Evolutionary conservation across 257 asterid genomes (phyloP).

Genomic region (Solanum lycopersicoides): DNA sequence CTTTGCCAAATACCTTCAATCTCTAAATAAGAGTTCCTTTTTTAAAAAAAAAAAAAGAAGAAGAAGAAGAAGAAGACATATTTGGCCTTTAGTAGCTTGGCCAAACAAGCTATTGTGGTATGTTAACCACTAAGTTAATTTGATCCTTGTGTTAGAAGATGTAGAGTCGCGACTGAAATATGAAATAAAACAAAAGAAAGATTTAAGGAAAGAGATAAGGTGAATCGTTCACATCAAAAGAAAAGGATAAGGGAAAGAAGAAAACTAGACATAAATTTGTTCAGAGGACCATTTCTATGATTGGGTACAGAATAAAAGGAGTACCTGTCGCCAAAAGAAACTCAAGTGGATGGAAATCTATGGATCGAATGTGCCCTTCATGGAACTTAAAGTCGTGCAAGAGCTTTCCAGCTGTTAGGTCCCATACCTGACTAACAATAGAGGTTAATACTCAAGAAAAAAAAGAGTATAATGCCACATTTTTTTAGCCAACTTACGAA

Average conservation of each 20-base stretch:
- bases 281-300: neutral
- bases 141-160: neutral
- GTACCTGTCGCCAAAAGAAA: slow-evolving; percentile 94
- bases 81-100: neutral
- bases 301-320: neutral
- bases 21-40: neutral
- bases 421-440: slow-evolving; percentile 71
- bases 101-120: neutral
- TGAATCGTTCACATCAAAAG: neutral
- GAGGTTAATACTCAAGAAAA: slow-evolving; percentile 6
- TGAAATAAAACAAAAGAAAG: neutral
- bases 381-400: slow-evolving; percentile 91
- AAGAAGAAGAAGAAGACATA: neutral
- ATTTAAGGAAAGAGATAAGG: neutral
- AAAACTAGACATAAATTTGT: neutral
- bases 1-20: neutral
- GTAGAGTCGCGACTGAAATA: neutral
- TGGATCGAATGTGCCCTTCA: slow-evolving; percentile 87
- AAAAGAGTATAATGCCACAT: neutral
- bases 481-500: neutral
- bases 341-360: slow-evolving; percentile 95
- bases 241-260: neutral
- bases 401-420: slow-evolving; percentile 98
- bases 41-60: neutral
- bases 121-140: neutral